Evolutionary conservation across 2,329 filamentous ascomycete species (phyloP).

Genomic region (Diplocarpon mali): DNA sequence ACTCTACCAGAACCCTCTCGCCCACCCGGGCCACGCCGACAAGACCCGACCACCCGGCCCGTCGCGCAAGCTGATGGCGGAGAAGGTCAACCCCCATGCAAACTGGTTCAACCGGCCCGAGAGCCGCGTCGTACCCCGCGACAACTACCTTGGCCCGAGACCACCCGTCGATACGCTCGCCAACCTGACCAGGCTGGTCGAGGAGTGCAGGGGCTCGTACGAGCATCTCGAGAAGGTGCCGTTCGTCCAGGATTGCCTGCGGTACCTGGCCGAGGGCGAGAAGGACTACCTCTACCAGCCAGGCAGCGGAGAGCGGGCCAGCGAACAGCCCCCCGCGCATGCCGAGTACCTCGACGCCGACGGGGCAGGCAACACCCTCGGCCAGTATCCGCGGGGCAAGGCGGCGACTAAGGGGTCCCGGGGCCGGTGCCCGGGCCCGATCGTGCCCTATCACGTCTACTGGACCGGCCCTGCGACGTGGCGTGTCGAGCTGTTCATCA

Average conservation of each 20-base stretch:
- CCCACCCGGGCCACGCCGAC: slow-evolving; percentile 6
- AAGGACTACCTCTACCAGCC: slow-evolving; percentile 40
- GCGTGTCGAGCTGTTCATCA: slow-evolving; percentile 45
- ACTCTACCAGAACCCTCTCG: slow-evolving; percentile 18
- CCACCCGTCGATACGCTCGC: slow-evolving; percentile 42
- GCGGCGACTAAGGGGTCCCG: slow-evolving; percentile 31
- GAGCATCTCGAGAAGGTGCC: slow-evolving; percentile 43
- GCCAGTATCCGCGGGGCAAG: slow-evolving; percentile 26
- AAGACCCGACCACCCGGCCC: slow-evolving; percentile 4
- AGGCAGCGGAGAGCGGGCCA: slow-evolving; percentile 22
- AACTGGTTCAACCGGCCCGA: slow-evolving; percentile 43
- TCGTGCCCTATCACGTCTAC: slow-evolving; percentile 44
- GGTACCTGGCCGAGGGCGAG: slow-evolving; percentile 38
- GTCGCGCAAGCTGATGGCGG: slow-evolving; percentile 21
- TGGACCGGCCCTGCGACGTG: slow-evolving; percentile 46
- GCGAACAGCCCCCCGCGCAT: slow-evolving; percentile 24
- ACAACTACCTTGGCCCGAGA: slow-evolving; percentile 39
- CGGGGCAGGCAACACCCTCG: slow-evolving; percentile 25
- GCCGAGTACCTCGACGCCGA: slow-evolving; percentile 29
- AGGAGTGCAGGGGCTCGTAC: slow-evolving; percentile 41
- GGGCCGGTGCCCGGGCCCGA: slow-evolving; percentile 42
- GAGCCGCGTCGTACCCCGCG: slow-evolving; percentile 37
- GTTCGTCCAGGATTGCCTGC: slow-evolving; percentile 39
- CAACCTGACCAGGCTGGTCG: slow-evolving; percentile 39
- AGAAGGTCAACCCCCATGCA: slow-evolving; percentile 39